These are phyloP conservation scores for Penicillium decumbens DNA, from an alignment of 2,329 filamentous ascomycete genomes.

Conservation along the genomic window DNA sequence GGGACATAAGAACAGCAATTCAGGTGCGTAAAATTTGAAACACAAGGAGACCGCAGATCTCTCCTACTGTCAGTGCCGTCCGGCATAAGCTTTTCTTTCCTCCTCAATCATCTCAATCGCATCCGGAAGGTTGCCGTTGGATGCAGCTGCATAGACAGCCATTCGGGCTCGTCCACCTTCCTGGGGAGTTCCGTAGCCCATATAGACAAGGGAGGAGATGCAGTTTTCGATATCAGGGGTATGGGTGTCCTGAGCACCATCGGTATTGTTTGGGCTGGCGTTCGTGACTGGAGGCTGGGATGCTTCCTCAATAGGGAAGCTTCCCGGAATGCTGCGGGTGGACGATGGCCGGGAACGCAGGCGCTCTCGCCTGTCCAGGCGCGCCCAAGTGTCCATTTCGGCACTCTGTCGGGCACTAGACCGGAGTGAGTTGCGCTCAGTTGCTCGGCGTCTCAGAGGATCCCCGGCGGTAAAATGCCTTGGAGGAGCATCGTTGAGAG, in stretches of 20 bases:
- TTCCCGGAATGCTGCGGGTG: conserved; percentile 20
- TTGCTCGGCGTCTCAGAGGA: conserved; percentile 12
- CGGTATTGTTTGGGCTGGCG: not conserved
- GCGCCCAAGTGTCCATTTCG: conserved; percentile 16
- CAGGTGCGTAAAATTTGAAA: not conserved
- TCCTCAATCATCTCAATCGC: conserved; percentile 51
- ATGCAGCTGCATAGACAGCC: conserved; percentile 44
- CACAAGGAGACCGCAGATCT: not conserved
- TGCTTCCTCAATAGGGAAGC: conserved; percentile 22
- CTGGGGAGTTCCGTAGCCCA: conserved; percentile 40
- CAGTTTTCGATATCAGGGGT: conserved; percentile 38
- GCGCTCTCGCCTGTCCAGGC: conserved; percentile 20
- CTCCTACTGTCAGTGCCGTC: conserved; percentile 16
- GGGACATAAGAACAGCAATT: conserved; percentile 1
- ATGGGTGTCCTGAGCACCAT: not conserved
- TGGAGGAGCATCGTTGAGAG: not conserved
- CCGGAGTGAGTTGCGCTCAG: conserved; percentile 23
- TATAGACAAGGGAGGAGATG: conserved; percentile 35
- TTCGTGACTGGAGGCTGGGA: not conserved
- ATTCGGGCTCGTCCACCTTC: conserved; percentile 39
- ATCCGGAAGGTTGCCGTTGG: conserved; percentile 40
- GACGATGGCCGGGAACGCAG: conserved; percentile 8
- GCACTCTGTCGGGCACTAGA: not conserved
- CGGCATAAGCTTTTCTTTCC: conserved; percentile 42
- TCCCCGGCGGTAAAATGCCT: not conserved